Evolutionary conservation across 1,284 basidiomycete genomes (phyloP).

Genomic region (Pseudozyma sp.): DNA sequence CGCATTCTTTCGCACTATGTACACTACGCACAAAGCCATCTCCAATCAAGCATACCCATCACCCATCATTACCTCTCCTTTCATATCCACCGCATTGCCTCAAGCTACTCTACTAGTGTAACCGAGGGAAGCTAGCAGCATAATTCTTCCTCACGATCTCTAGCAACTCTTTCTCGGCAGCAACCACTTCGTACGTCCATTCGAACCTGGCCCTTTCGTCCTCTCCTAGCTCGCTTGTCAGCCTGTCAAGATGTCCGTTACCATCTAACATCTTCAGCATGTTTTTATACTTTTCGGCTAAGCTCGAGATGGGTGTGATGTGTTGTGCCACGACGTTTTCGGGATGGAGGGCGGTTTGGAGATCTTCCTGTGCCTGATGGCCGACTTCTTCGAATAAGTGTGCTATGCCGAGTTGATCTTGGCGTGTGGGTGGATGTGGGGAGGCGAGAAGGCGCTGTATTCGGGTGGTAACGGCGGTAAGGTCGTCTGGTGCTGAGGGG

Average conservation of each 20-base stretch:
- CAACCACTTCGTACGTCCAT: not conserved
- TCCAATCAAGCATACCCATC: not conserved
- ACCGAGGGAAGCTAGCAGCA: conserved; percentile 1
- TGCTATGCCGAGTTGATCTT: not conserved
- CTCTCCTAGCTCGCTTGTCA: conserved; percentile 5
- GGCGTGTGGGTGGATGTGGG: not conserved
- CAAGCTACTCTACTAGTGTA: not conserved
- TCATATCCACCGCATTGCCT: too few species aligned
- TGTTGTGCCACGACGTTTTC: conserved; percentile 20
- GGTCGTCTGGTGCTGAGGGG: not conserved
- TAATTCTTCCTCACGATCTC: not conserved
- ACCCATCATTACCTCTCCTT: too few species aligned
- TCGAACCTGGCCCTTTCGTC: conserved; percentile 3
- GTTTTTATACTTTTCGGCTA: not conserved
- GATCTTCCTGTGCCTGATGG: not conserved
- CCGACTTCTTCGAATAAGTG: not conserved
- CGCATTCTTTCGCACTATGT: not conserved
- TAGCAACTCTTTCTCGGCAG: conserved; percentile 5
- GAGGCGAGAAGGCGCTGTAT: not conserved
- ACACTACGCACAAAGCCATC: not conserved
- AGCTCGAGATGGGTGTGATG: not conserved
- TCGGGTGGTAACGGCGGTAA: not conserved
- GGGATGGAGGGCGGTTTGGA: conserved; percentile 19
- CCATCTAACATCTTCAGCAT: not conserved
- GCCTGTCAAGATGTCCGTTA: not conserved